Evolutionary conservation across 2,329 filamentous ascomycete species (phyloP), one percentile per base, ranked within the genome.

Genomic region (Xylaria sp.): DNA sequence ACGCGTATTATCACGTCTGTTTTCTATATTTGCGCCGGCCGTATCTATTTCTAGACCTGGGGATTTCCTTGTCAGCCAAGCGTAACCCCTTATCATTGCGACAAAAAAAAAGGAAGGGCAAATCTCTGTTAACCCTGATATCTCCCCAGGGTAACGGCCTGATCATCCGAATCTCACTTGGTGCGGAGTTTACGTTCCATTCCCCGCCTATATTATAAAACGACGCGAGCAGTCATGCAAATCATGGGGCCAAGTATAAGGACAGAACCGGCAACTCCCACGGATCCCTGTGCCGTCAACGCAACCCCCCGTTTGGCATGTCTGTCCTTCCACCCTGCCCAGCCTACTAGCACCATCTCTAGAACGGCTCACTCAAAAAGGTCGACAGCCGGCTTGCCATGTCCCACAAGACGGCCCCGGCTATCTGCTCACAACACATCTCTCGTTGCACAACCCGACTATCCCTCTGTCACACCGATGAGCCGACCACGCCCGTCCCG

Each of bases 391-490:
- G 61, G 70, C 69, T 66, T 72, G 57, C 65, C 70, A 71, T 72
- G 75, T 78, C 73, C 71, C 73, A 78, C 75, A 72, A 75, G 70
- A 71, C 69, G 71, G 73, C 71, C 42, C 51, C 62, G 72, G 64
- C 47, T 68, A 69, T 73, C 76, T 72, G 69, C 69, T 75, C 72
- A 69, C 69, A 73, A 75, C 71, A 70, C 68, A 69, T 67, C 64
- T 48, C 59, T 65, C 68, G 74, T 78, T 72, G 62, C 67, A 78
- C 76, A 66, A 74, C 53, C 64, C 65, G 61, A 70, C 39, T 56
- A 53, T 66, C 69, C 67, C 58, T 70, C 75, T 68, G 67, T 72
- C 64, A 71, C 66, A 64, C 68, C 76, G 71, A 83, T 83, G 81
- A 77, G 78, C 69, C 75, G 73, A 69, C 69, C 73, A 65, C 75